These are phyloP conservation scores for Hanseniaspora pseudoguilliermondii DNA, from an alignment of 805 yeast genomes.

Conservation along the genomic window DNA sequence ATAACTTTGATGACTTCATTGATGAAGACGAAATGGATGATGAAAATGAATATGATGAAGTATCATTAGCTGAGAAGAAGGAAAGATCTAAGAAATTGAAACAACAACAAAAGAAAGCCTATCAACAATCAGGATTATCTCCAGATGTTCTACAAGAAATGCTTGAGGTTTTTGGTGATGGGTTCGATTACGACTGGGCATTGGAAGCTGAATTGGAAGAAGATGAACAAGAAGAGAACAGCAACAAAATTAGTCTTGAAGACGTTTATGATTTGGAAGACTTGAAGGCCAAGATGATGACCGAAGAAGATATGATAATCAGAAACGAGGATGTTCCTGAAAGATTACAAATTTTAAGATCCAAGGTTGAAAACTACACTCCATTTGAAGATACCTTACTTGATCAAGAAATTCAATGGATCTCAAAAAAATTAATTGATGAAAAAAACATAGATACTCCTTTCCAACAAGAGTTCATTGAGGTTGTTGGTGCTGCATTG, in stretches of 20 bases:
- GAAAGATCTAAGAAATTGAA: conserved; percentile 32
- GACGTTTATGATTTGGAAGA: conserved; percentile 94
- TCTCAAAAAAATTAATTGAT: conserved; percentile 46
- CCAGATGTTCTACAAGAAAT: conserved; percentile 86
- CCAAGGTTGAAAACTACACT: conserved; percentile 45
- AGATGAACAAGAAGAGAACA: conserved; percentile 38
- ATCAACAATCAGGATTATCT: conserved; percentile 52
- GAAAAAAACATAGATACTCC: conserved; percentile 39
- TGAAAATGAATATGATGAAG: conserved; percentile 77
- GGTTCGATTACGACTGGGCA: conserved; percentile 97
- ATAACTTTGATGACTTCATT: conserved; percentile 91
- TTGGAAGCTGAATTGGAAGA: conserved; percentile 73
- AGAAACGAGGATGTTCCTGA: conserved; percentile 86
- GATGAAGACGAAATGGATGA: conserved; percentile 94
- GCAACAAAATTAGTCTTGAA: conserved; percentile 42
- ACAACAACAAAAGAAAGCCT: conserved; percentile 37
- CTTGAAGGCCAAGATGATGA: conserved; percentile 76
- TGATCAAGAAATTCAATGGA: conserved; percentile 65
- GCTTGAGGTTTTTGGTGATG: conserved; percentile 92
- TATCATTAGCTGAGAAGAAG: conserved; percentile 71
- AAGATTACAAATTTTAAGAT: conserved; percentile 68
- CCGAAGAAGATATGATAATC: conserved; percentile 81
- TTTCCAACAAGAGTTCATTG: conserved; percentile 42
- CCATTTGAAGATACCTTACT: conserved; percentile 52
- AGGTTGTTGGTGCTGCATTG: conserved; percentile 58